A percentile compares a stretch with the other conserved stretches of the same genome.
phyloP scores from a whole-genome alignment of 176 grass and related monocot genomes.

The Juncus effusus region DNA sequence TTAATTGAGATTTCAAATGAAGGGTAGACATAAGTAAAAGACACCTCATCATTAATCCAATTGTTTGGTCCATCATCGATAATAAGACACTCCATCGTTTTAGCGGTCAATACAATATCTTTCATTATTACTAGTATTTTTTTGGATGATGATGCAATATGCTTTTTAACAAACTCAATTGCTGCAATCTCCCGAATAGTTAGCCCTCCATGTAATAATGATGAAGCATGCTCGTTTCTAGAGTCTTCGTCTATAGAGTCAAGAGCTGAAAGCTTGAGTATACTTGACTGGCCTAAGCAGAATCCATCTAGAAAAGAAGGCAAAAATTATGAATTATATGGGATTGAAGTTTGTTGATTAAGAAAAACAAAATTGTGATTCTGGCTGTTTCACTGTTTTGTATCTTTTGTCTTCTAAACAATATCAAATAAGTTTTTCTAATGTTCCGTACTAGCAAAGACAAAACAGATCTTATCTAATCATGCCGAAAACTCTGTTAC shows the following conservation, averaged over 20 bases:
- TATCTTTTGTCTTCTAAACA: not conserved
- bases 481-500: no score
- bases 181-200: not conserved
- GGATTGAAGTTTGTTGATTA: not conserved
- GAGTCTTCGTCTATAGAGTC: no score
- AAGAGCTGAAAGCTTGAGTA: no score
- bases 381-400: not conserved
- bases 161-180: not conserved
- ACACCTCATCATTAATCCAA: constrained; percentile 14
- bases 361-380: not conserved
- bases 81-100: not conserved
- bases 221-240: no score
- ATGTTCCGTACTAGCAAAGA: no score
- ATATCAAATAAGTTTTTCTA: not conserved
- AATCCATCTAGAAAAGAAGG: not conserved
- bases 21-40: not conserved
- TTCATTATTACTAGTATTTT: no score
- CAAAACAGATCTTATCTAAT: no score
- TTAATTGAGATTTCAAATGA: no score
- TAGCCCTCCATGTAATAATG: not conserved
- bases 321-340: not conserved
- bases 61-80: not conserved
- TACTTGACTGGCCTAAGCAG: no score
- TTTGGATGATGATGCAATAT: not conserved
- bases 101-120: not conserved